Percentiles rank a stretch among this genome's conserved stretches.
phyloP scores from a whole-genome alignment of 805 yeast species.

The Soucietia sequanensis region DNA sequence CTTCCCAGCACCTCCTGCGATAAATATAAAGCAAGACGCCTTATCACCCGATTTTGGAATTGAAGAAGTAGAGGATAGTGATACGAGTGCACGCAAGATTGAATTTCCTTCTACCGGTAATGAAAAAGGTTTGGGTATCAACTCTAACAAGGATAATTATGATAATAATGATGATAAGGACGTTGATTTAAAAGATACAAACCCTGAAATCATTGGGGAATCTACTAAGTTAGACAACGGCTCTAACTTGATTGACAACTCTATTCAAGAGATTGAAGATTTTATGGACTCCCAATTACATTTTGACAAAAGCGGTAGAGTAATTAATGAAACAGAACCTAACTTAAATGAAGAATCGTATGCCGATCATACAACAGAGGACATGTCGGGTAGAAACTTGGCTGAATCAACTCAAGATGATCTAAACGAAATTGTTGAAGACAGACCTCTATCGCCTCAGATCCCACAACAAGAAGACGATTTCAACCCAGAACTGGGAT shows the following conservation, averaged over 20 bases:
- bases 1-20: background rate
- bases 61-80: constrained; percentile 35
- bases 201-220: constrained; percentile 12
- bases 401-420: constrained; percentile 3
- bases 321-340: background rate
- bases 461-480: constrained; percentile 3
- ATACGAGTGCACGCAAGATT: constrained; percentile 6
- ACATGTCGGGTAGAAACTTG: background rate
- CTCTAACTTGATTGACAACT: constrained; percentile 23
- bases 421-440: constrained; percentile 1
- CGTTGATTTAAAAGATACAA: background rate
- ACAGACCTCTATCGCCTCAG: constrained; percentile 4
- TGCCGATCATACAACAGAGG: background rate
- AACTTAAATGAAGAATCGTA: background rate
- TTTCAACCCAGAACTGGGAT: constrained; percentile 4
- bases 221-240: constrained; percentile 13
- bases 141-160: background rate
- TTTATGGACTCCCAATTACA: constrained; percentile 35
- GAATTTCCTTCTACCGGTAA: background rate
- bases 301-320: constrained; percentile 9
- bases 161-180: too few species aligned
- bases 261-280: constrained; percentile 41
- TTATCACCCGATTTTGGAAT: constrained; percentile 32
- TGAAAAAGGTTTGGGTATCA: constrained; percentile 8
- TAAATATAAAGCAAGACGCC: background rate